phyloP scores from a whole-genome alignment of 257 asterid genomes.

The Handroanthus guayacan region DNA sequence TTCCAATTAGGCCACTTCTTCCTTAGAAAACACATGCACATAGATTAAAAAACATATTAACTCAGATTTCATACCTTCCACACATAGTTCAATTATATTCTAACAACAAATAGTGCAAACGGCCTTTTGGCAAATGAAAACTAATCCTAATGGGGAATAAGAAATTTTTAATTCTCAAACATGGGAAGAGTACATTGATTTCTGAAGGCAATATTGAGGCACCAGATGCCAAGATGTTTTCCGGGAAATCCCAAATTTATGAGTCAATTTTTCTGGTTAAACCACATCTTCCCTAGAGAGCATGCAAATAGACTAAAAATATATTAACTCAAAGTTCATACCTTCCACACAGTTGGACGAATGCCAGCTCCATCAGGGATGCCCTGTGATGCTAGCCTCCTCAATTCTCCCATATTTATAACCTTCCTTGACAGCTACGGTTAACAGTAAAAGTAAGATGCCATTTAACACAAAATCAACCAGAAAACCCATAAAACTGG shows the following conservation, averaged over 20 bases:
- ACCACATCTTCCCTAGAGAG: not conserved
- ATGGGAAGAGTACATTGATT: not conserved
- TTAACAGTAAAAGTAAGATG: constrained; percentile 22
- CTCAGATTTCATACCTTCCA: no score
- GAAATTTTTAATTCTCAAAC: constrained; percentile 6
- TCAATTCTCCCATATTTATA: constrained; percentile 86
- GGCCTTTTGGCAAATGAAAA: not conserved
- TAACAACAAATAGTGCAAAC: not conserved
- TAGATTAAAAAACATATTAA: no score
- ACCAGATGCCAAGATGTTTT: not conserved
- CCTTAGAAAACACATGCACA: no score
- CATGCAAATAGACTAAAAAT: constrained; percentile 14
- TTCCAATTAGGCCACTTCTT: no score
- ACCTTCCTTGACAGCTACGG: constrained; percentile 82
- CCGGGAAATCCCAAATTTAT: not conserved
- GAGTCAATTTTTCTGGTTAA: not conserved
- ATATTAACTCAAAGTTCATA: constrained; percentile 38
- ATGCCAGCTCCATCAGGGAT: constrained; percentile 89
- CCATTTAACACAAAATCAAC: constrained; percentile 30
- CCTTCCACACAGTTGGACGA: constrained; percentile 98
- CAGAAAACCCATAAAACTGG: constrained; percentile 1
- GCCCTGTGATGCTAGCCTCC: constrained; percentile 90
- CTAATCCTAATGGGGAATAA: not conserved
- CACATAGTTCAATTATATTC: not conserved
- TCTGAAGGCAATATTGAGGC: not conserved